Conservation (phyloP, 805 yeast genomes). For the Wickerhamiella kazuoi region DNA sequence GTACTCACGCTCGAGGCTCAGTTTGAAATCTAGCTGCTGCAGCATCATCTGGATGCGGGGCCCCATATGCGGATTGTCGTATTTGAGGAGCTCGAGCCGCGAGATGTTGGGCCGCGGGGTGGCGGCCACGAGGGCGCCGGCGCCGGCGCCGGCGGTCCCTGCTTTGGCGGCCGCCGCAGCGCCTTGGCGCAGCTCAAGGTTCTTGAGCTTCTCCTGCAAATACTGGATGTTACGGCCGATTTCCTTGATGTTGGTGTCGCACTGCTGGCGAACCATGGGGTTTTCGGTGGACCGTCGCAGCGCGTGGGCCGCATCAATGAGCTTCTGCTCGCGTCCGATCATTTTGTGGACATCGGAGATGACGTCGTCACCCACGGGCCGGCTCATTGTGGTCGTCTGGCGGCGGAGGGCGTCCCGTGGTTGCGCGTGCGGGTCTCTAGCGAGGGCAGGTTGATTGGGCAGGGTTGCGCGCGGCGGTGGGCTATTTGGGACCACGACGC, state of each 20-base stretch:
- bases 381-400: constrained; percentile 2
- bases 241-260: constrained; percentile 79
- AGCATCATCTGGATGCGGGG: constrained; percentile 91
- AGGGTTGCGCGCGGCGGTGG: too few species aligned
- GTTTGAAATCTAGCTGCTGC: constrained; percentile 82
- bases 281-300: constrained; percentile 64
- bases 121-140: constrained; percentile 1
- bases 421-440: too few species aligned
- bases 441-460: too few species aligned
- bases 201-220: constrained; percentile 56
- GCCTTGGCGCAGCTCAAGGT: constrained; percentile 18
- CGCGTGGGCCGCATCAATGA: constrained; percentile 73
- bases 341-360: constrained; percentile 59
- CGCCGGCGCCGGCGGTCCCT: constrained; percentile 1
- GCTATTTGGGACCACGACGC: too few species aligned
- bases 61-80: constrained; percentile 87
- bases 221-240: constrained; percentile 84
- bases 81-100: constrained; percentile 55
- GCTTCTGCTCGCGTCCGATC: constrained; percentile 74
- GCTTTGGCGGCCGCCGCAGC: constrained; percentile 4
- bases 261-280: constrained; percentile 68
- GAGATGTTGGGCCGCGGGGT: constrained; percentile 10
- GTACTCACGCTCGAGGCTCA: constrained; percentile 87
- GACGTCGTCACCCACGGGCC: constrained; percentile 22
- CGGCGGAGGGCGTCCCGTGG: too few species aligned